Percentiles rank a stretch among this genome's conserved stretches.
Evolutionary conservation across 768 basidiomycete species (phyloP).

Genomic region (Punctularia strigosozonata): DNA sequence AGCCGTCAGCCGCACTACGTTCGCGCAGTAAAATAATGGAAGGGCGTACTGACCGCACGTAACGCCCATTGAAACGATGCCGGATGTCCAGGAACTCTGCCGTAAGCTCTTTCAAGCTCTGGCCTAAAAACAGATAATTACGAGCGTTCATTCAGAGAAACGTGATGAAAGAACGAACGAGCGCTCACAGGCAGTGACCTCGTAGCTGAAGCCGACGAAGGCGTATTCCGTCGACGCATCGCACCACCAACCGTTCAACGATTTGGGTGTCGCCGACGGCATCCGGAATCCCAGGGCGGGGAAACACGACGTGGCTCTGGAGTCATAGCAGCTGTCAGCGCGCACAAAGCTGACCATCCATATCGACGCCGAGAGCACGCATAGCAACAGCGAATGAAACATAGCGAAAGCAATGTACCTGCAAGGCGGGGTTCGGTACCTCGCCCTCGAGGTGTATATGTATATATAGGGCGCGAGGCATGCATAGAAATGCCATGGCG

Average conservation of each 20-base stretch:
- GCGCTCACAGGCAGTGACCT: slow-evolving; percentile 48
- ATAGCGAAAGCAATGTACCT: background rate
- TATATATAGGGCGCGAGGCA: too few species aligned
- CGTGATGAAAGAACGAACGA: background rate
- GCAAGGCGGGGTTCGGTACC: background rate
- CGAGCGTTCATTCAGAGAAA: slow-evolving; percentile 1
- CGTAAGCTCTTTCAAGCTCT: slow-evolving; percentile 36
- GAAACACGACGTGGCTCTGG: slow-evolving; percentile 16
- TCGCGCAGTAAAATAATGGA: too few species aligned
- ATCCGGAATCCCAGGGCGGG: slow-evolving; percentile 36
- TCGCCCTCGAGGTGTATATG: too few species aligned
- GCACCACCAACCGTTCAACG: slow-evolving; percentile 37
- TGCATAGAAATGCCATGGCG: too few species aligned
- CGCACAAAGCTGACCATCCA: too few species aligned
- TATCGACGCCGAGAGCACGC: too few species aligned
- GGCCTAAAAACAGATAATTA: slow-evolving; percentile 29
- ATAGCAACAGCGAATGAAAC: background rate
- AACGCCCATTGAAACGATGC: slow-evolving; percentile 47
- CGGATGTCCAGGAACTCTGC: slow-evolving; percentile 51
- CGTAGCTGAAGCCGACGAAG: slow-evolving; percentile 71
- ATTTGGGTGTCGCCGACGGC: slow-evolving; percentile 34
- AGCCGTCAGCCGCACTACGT: too few species aligned
- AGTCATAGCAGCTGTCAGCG: background rate
- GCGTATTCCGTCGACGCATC: slow-evolving; percentile 50
- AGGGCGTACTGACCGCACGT: too few species aligned